These are phyloP conservation scores for Acacia crassicarpa DNA, from an alignment of 306 rosid genomes.

Conservation along the genomic window DNA sequence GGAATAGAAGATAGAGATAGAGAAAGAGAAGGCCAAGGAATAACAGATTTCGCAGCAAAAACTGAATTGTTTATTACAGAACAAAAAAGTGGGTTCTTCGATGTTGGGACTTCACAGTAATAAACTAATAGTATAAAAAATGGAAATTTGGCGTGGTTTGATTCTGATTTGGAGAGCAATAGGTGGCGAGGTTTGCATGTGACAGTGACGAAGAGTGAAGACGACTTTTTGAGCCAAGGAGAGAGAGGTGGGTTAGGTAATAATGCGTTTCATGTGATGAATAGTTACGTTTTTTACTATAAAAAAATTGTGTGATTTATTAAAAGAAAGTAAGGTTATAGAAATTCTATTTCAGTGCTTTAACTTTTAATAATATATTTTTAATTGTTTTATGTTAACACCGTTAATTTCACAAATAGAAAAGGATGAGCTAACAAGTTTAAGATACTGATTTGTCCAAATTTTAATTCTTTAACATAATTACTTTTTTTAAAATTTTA, in stretches of 20 bases:
- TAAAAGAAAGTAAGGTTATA: neutral
- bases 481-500: no score
- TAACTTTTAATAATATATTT: no score
- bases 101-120: constrained; percentile 25
- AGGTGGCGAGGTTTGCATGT: constrained; percentile 38
- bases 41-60: constrained; percentile 31
- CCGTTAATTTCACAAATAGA: no score
- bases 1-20: constrained; percentile 6
- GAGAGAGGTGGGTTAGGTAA: neutral
- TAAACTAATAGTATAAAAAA: neutral
- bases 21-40: constrained; percentile 28
- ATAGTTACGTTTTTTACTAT: neutral
- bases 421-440: no score
- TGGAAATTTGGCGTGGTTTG: constrained; percentile 33
- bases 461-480: no score
- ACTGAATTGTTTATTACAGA: constrained; percentile 16
- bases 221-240: neutral
- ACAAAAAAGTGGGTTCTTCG: constrained; percentile 26
- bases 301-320: neutral
- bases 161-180: constrained; percentile 30
- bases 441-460: no score
- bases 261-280: neutral
- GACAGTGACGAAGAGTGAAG: constrained; percentile 4
- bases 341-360: no score
- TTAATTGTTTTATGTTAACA: no score